Percentiles rank a stretch among this genome's conserved stretches.
phyloP scores from a whole-genome alignment of 768 basidiomycete species.

The Pulveroboletus sp. region DNA sequence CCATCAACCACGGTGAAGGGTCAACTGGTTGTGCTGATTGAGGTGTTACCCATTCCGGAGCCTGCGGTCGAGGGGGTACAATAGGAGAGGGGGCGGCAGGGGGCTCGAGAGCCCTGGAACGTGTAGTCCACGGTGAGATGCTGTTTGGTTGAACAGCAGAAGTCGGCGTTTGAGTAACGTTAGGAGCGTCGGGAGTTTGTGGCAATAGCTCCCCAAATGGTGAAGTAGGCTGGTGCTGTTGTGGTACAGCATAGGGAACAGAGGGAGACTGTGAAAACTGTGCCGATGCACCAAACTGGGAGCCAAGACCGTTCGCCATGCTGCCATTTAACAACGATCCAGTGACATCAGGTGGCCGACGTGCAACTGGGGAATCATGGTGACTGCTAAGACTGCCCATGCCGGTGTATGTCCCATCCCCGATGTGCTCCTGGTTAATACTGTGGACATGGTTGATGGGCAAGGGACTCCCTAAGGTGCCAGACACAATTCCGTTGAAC shows the following conservation, averaged over 20 bases:
- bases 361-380: conserved; percentile 22
- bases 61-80: conserved; percentile 20
- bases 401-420: conserved; percentile 21
- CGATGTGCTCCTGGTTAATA: conserved; percentile 27
- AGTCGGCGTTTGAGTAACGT: conserved; percentile 16
- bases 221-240: conserved; percentile 21
- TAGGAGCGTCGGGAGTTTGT: conserved; percentile 16
- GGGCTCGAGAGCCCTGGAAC: conserved; percentile 16
- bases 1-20: conserved; percentile 54
- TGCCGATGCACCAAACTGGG: conserved; percentile 18
- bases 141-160: conserved; percentile 23
- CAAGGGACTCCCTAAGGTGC: conserved; percentile 15
- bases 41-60: conserved; percentile 38
- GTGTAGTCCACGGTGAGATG: conserved; percentile 24
- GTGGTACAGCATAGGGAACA: conserved; percentile 15
- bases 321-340: conserved; percentile 20
- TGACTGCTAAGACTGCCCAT: conserved; percentile 21
- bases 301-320: conserved; percentile 16
- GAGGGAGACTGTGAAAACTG: conserved; percentile 22
- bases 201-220: conserved; percentile 22
- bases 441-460: conserved; percentile 20
- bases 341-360: conserved; percentile 23
- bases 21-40: conserved; percentile 31
- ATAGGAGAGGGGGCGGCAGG: conserved; percentile 19
- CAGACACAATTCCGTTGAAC: conserved; percentile 20